A percentile compares a stretch with the other conserved stretches of the same genome.
phyloP scores from a whole-genome alignment of 495 filamentous ascomycete genomes.

The Neurospora tetrasperma region DNA sequence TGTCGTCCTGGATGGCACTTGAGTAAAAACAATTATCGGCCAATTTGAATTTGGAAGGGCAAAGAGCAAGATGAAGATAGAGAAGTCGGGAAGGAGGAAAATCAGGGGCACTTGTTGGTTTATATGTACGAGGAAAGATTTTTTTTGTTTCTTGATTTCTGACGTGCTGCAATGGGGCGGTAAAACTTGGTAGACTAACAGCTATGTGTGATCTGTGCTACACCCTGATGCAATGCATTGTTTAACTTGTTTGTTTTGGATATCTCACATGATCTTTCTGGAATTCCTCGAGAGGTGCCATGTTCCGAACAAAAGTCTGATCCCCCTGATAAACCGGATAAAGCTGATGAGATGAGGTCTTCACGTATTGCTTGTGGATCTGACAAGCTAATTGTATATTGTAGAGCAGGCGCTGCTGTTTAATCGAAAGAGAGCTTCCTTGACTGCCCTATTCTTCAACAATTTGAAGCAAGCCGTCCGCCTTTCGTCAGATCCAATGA shows the following conservation, averaged over 20 bases:
- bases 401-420: background rate
- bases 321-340: too few relatives aligned
- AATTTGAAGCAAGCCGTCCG: background rate
- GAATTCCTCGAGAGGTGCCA: background rate
- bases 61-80: too few relatives aligned
- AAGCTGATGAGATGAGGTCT: background rate
- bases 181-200: too few relatives aligned
- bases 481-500: background rate
- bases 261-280: background rate
- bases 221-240: background rate
- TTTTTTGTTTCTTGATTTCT: too few relatives aligned
- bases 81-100: too few relatives aligned
- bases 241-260: background rate
- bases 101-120: too few relatives aligned
- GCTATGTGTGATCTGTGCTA: too few relatives aligned
- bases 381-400: background rate
- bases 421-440: background rate
- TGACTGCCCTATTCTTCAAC: background rate
- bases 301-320: background rate
- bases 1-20: too few relatives aligned
- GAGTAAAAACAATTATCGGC: too few relatives aligned
- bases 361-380: background rate
- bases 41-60: too few relatives aligned
- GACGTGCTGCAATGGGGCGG: too few relatives aligned
- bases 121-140: too few relatives aligned